Conservation (phyloP, 1,139 yeast species). For the Fermentozyma sake region DNA sequence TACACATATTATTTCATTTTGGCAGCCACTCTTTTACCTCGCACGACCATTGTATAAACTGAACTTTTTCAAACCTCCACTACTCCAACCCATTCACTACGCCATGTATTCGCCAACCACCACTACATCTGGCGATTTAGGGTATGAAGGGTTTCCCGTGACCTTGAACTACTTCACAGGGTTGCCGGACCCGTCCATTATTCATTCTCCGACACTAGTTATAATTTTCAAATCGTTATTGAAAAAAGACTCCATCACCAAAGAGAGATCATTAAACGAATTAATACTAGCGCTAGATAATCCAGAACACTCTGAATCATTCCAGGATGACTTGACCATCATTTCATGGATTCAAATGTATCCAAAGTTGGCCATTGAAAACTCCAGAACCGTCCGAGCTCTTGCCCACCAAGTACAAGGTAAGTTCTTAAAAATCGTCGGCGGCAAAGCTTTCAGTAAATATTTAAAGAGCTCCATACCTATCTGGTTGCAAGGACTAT, state of each 20-base stretch:
- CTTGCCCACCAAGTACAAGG: conserved; percentile 65
- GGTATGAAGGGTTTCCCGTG: conserved; percentile 59
- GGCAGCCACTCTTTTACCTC: no score
- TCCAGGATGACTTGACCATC: conserved; percentile 45
- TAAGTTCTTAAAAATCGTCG: conserved; percentile 42
- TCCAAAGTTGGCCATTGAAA: conserved; percentile 72
- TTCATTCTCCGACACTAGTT: conserved; percentile 56
- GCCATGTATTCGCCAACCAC: neutral
- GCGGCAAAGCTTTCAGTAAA: conserved; percentile 55
- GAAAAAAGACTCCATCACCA: conserved; percentile 79
- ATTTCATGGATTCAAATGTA: conserved; percentile 78
- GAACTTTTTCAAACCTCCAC: no score
- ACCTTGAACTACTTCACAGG: conserved; percentile 76
- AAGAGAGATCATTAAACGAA: conserved; percentile 72
- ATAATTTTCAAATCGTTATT: conserved; percentile 68
- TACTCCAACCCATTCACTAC: no score
- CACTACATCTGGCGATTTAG: conserved; percentile 23
- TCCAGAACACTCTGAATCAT: conserved; percentile 9
- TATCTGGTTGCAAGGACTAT: conserved; percentile 65
- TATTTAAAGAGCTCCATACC: conserved; percentile 71
- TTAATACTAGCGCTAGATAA: conserved; percentile 21
- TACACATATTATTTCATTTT: no score
- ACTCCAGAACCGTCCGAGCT: conserved; percentile 58
- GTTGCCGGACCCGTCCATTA: conserved; percentile 60
- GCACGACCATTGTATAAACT: no score